Percentiles rank a stretch among this genome's conserved stretches.
Evolutionary conservation across 1,284 basidiomycete genomes (phyloP).

Genomic region (Fomitiporia mediterranea): DNA sequence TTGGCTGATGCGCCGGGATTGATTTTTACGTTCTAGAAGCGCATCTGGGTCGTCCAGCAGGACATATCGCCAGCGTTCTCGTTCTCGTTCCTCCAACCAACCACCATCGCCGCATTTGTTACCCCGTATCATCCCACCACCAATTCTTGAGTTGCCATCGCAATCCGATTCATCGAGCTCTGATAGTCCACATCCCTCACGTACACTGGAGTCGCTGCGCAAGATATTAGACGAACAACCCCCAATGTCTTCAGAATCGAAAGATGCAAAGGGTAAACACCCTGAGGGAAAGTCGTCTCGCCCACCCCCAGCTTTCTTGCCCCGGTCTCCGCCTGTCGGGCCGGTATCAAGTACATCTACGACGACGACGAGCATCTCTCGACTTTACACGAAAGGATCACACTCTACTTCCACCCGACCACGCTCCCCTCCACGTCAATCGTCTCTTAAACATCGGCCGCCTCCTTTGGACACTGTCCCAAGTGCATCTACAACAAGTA

Average conservation of each 20-base stretch:
- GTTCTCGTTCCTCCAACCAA: constrained; percentile 37
- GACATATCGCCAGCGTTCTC: constrained; percentile 27
- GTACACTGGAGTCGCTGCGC: constrained; percentile 58
- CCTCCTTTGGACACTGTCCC: constrained; percentile 26
- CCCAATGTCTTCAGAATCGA: constrained; percentile 27
- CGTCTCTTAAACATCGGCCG: constrained; percentile 49
- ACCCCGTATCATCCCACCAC: constrained; percentile 45
- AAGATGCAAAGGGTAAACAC: constrained; percentile 22
- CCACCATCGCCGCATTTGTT: constrained; percentile 25
- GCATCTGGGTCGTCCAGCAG: constrained; percentile 19
- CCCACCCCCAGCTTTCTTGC: constrained; percentile 29
- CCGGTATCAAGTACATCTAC: constrained; percentile 56
- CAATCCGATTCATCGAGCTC: constrained; percentile 40
- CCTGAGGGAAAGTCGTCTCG: constrained; percentile 19
- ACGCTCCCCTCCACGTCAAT: constrained; percentile 47
- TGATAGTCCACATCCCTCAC: constrained; percentile 46
- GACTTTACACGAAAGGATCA: constrained; percentile 50
- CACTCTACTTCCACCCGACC: constrained; percentile 56
- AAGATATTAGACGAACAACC: constrained; percentile 60
- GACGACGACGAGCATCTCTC: constrained; percentile 69
- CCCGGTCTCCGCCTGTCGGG: constrained; percentile 44
- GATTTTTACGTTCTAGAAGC: background rate
- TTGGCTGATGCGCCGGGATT: constrained; percentile 22
- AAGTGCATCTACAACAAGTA: background rate
- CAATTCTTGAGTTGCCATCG: constrained; percentile 49